Conservation (phyloP, 2,329 filamentous ascomycete genomes). For the Sclerotinia trifoliorum region DNA sequence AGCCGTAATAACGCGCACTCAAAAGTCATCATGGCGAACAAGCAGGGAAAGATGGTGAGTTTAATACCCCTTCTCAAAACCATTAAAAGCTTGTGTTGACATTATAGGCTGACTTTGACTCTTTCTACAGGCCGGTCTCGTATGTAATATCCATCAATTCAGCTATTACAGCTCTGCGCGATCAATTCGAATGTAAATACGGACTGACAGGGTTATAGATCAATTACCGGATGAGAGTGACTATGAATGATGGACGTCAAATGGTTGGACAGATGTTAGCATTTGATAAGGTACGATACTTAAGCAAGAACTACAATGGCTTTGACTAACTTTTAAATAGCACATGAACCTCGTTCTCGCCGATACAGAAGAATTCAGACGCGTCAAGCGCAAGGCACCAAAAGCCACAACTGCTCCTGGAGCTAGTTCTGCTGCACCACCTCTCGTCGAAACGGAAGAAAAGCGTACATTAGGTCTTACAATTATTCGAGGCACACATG, state of each 20-base stretch:
- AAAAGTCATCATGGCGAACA: slow-evolving; percentile 69
- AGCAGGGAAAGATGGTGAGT: slow-evolving; percentile 99
- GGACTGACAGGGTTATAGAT: slow-evolving; percentile 58
- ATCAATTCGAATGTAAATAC: slow-evolving; percentile 11
- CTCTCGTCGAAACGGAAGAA: slow-evolving; percentile 85
- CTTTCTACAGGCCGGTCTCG: slow-evolving; percentile 64
- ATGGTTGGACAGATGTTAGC: slow-evolving; percentile 98
- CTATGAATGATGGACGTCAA: slow-evolving; percentile 89
- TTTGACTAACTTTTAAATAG: slow-evolving; percentile 46
- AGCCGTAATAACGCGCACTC: slow-evolving; percentile 42
- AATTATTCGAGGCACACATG: slow-evolving; percentile 90
- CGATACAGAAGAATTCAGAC: slow-evolving; percentile 96
- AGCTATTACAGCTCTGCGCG: slow-evolving; percentile 40
- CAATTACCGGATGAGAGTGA: slow-evolving; percentile 99
- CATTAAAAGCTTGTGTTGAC: slow-evolving; percentile 51
- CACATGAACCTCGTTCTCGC: slow-evolving; percentile 99
- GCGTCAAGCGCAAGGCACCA: slow-evolving; percentile 78
- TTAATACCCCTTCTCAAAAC: slow-evolving; percentile 37
- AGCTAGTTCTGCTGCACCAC: slow-evolving; percentile 58
- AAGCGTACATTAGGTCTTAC: slow-evolving; percentile 95
- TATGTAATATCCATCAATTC: slow-evolving; percentile 48
- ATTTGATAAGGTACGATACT: slow-evolving; percentile 78
- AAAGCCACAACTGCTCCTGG: slow-evolving; percentile 59
- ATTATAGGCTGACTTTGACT: slow-evolving; percentile 58
- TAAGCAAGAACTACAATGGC: not conserved